phyloP scores from a whole-genome alignment of 305 asterid species.

The Salvia sclarea region DNA sequence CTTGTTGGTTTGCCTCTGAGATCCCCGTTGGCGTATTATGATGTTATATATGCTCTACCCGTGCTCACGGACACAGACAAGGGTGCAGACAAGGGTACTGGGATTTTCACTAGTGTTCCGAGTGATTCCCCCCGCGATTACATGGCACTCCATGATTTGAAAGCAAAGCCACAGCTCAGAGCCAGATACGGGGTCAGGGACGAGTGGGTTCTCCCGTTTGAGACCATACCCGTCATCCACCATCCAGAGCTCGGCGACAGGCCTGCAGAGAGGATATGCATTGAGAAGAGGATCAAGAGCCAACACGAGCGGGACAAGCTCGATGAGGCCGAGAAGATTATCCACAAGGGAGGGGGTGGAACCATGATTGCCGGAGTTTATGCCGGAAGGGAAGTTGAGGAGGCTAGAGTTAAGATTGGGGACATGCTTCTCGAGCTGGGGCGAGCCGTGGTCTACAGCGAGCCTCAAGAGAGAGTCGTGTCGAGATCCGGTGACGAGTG shows the following conservation, averaged over 20 bases:
- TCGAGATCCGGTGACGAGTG: constrained; percentile 98
- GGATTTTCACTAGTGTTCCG: constrained; percentile 93
- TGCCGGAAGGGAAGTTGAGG: constrained; percentile 78
- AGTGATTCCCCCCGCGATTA: constrained; percentile 96
- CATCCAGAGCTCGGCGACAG: constrained; percentile 91
- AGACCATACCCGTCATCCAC: constrained; percentile 80
- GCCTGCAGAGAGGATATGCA: constrained; percentile 87
- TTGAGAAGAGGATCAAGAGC: constrained; percentile 79
- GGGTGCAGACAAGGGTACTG: constrained; percentile 92
- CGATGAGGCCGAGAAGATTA: constrained; percentile 86
- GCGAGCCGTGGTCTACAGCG: constrained; percentile 76
- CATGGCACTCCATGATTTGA: constrained; percentile 85
- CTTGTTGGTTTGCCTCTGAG: constrained; percentile 76
- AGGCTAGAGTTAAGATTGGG: constrained; percentile 71
- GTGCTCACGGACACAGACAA: too few relatives aligned
- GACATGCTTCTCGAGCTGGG: constrained; percentile 60
- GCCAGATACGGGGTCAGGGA: constrained; percentile 84
- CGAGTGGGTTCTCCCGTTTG: constrained; percentile 92
- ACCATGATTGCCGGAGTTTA: constrained; percentile 77
- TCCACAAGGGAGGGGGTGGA: constrained; percentile 91
- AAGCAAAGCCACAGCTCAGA: constrained; percentile 73
- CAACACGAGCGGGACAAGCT: constrained; percentile 91
- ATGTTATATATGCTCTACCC: constrained; percentile 73
- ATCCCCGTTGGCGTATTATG: constrained; percentile 75
- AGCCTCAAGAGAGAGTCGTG: constrained; percentile 92